Evolutionary conservation across 148 eudicot species (phyloP).

Genomic region (Camellia granthamiana): DNA sequence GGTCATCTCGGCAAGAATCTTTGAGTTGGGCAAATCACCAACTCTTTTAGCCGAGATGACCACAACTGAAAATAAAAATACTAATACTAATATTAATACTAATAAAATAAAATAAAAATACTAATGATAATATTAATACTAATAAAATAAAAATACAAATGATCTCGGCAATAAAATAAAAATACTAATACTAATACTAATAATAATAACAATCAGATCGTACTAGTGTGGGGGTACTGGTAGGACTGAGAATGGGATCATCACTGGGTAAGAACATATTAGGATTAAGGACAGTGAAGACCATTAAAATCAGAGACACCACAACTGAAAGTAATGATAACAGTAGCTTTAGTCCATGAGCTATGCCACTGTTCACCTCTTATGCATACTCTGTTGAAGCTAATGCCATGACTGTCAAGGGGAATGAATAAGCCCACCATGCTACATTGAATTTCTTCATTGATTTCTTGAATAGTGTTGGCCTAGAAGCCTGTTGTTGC

Average conservation of each 20-base stretch:
- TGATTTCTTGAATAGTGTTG: slow-evolving; percentile 48
- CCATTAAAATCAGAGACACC: slow-evolving; percentile 47
- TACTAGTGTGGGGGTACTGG: neutral
- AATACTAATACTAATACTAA: too few relatives aligned
- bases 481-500: slow-evolving; percentile 49
- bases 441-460: slow-evolving; percentile 44
- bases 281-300: slow-evolving; percentile 55
- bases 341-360: slow-evolving; percentile 38
- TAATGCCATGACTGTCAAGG: slow-evolving; percentile 42
- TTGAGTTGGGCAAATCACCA: too few relatives aligned
- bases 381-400: slow-evolving; percentile 42
- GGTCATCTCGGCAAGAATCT: too few relatives aligned
- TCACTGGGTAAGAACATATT: slow-evolving; percentile 9
- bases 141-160: too few relatives aligned
- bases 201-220: neutral
- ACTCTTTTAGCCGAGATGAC: too few relatives aligned
- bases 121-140: too few relatives aligned
- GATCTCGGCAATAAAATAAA: too few relatives aligned
- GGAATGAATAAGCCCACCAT: slow-evolving; percentile 80
- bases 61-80: too few relatives aligned
- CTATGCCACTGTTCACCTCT: slow-evolving; percentile 27
- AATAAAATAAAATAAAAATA: too few relatives aligned
- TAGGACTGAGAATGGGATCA: neutral
- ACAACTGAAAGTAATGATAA: slow-evolving; percentile 50
- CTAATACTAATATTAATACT: too few relatives aligned